Conservation (phyloP, 2,329 filamentous ascomycete species). For the Fusarium oxysporum region DNA sequence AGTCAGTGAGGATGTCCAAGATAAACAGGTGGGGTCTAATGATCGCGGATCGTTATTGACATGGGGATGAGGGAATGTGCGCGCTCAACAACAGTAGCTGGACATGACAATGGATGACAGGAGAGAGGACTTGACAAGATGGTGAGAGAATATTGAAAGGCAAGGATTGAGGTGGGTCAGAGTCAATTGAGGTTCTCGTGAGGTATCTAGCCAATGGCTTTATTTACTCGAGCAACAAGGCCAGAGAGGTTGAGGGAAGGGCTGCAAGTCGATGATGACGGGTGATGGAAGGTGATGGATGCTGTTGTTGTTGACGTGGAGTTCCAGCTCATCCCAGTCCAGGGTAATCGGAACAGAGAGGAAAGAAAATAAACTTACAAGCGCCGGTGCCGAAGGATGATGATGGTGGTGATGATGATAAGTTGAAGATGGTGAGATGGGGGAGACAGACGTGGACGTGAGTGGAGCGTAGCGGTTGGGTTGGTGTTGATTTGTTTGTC, state of each 20-base stretch:
- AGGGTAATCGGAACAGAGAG: conserved; percentile 25
- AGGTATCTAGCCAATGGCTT: conserved; percentile 51
- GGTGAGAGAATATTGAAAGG: conserved; percentile 9
- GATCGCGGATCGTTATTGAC: conserved; percentile 18
- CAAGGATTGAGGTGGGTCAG: conserved; percentile 35
- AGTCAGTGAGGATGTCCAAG: conserved; percentile 29
- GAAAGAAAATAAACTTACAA: conserved; percentile 31
- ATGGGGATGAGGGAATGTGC: conserved; percentile 28
- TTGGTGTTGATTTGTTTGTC: conserved; percentile 41
- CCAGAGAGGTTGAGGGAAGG: conserved; percentile 6
- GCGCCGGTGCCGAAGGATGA: conserved; percentile 32
- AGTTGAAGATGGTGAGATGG: conserved; percentile 41
- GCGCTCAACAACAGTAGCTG: conserved; percentile 25
- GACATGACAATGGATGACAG: conserved; percentile 8
- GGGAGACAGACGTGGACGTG: conserved; percentile 37
- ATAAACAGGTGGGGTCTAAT: conserved; percentile 17
- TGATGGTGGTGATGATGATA: conserved; percentile 32
- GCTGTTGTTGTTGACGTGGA: conserved; percentile 17
- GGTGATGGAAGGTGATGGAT: conserved; percentile 15
- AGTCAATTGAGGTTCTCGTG: conserved; percentile 47
- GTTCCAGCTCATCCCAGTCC: conserved; percentile 8
- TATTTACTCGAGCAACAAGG: conserved; percentile 50
- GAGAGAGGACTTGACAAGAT: conserved; percentile 25
- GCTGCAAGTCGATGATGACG: conserved; percentile 19
- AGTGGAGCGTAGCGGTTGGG: conserved; percentile 39